Percentiles rank a stretch among this genome's conserved stretches.
phyloP scores from a whole-genome alignment of 2,329 filamentous ascomycete species.

The Biscogniauxia mediterranea region DNA sequence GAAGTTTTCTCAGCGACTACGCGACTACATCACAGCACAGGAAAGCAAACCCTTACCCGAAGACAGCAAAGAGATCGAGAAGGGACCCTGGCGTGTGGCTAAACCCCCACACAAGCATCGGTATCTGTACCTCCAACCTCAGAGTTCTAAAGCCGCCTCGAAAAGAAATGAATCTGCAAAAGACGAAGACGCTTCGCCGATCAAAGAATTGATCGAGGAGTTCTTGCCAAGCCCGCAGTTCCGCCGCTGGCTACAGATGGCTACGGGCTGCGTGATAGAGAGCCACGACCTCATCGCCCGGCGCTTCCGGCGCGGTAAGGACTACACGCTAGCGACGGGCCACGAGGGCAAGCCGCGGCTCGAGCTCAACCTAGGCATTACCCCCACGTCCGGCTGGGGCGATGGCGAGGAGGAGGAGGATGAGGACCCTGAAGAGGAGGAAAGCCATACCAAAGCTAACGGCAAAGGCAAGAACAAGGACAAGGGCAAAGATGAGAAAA shows the following conservation, averaged over 20 bases:
- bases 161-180: slow-evolving; percentile 27
- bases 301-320: slow-evolving; percentile 79
- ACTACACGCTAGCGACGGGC: slow-evolving; percentile 90
- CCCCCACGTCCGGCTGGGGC: slow-evolving; percentile 83
- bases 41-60: slow-evolving; percentile 51
- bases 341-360: slow-evolving; percentile 76
- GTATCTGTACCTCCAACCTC: slow-evolving; percentile 74
- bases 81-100: slow-evolving; percentile 69
- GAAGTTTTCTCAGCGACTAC: slow-evolving; percentile 73
- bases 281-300: slow-evolving; percentile 78
- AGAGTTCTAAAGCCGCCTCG: slow-evolving; percentile 26
- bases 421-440: slow-evolving; percentile 40
- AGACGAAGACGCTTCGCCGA: slow-evolving; percentile 50
- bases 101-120: slow-evolving; percentile 93
- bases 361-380: slow-evolving; percentile 84
- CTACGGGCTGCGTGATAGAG: slow-evolving; percentile 72
- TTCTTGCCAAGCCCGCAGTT: slow-evolving; percentile 85
- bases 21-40: slow-evolving; percentile 65
- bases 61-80: slow-evolving; percentile 55
- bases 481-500: slow-evolving; percentile 30
- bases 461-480: slow-evolving; percentile 28
- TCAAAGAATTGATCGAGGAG: slow-evolving; percentile 76
- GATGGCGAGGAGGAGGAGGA: slow-evolving; percentile 62
- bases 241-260: slow-evolving; percentile 82
- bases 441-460: slow-evolving; percentile 29